These are phyloP conservation scores for Didymella keratinophila DNA, from an alignment of 2,329 filamentous ascomycete genomes.

Conservation along the genomic window DNA sequence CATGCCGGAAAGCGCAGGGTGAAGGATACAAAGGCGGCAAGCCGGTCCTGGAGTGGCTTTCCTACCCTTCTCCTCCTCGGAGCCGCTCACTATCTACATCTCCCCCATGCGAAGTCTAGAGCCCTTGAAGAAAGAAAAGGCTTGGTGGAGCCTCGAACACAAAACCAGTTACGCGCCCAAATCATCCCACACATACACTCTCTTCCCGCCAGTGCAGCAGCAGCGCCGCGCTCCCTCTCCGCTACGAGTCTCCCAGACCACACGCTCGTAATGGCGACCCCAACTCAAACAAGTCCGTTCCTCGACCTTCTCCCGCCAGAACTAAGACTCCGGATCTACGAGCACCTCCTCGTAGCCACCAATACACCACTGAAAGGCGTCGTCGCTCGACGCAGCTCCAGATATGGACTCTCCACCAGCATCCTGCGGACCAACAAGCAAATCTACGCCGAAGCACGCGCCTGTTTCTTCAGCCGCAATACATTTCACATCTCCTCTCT, in stretches of 20 bases:
- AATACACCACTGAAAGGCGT: constrained; percentile 31
- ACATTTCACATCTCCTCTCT: constrained; percentile 43
- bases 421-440: constrained; percentile 51
- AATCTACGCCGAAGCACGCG: constrained; percentile 53
- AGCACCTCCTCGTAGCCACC: constrained; percentile 37
- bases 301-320: constrained; percentile 42
- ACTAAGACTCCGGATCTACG: constrained; percentile 42
- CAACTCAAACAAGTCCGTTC: neutral
- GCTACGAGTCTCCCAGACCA: constrained; percentile 1
- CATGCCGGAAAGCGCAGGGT: neutral
- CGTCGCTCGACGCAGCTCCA: constrained; percentile 27
- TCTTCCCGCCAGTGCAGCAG: constrained; percentile 13
- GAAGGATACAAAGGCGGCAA: constrained; percentile 13
- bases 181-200: constrained; percentile 10
- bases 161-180: constrained; percentile 9
- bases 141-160: constrained; percentile 20
- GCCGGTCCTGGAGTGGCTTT: constrained; percentile 8
- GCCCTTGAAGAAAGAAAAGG: constrained; percentile 22
- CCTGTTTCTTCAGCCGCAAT: constrained; percentile 54
- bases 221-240: constrained; percentile 8
- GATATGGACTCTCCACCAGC: constrained; percentile 45
- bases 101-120: constrained; percentile 15
- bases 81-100: neutral
- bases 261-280: constrained; percentile 3
- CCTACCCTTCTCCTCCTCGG: neutral